phyloP scores from a whole-genome alignment of 805 yeast genomes.

The Clavispora phyllophila region DNA sequence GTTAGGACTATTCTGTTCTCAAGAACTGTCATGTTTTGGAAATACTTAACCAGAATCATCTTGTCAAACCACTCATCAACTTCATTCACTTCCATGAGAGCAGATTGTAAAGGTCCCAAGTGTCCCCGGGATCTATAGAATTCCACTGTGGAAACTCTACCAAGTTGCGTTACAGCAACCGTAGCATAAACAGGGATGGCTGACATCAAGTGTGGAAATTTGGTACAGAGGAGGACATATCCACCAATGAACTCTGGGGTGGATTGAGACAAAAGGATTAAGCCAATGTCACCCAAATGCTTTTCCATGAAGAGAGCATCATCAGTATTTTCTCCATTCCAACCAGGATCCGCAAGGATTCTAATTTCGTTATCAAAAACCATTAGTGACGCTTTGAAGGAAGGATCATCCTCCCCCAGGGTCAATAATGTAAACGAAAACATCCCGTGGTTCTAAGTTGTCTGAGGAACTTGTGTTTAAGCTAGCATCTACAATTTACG shows the following conservation, averaged over 20 bases:
- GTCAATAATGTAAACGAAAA: constrained; percentile 33
- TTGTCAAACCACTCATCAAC: constrained; percentile 77
- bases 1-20: constrained; percentile 66
- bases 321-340: constrained; percentile 51
- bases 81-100: constrained; percentile 61
- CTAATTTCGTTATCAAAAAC: constrained; percentile 51
- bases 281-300: constrained; percentile 45
- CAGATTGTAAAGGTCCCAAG: constrained; percentile 62
- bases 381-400: constrained; percentile 45
- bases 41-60: constrained; percentile 64
- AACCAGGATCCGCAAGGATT: constrained; percentile 67
- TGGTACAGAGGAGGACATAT: constrained; percentile 57
- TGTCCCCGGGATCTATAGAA: constrained; percentile 67
- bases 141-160: constrained; percentile 82
- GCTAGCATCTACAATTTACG: not conserved
- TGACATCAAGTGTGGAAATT: constrained; percentile 50
- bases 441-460: constrained; percentile 16
- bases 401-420: constrained; percentile 20
- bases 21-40: constrained; percentile 64
- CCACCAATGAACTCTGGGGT: constrained; percentile 79
- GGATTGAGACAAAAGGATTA: constrained; percentile 82
- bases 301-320: constrained; percentile 31
- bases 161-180: constrained; percentile 82
- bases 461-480: not conserved
- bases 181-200: constrained; percentile 80